phyloP scores from a whole-genome alignment of 208 protist species.

The Crithidia mellificae region DNA sequence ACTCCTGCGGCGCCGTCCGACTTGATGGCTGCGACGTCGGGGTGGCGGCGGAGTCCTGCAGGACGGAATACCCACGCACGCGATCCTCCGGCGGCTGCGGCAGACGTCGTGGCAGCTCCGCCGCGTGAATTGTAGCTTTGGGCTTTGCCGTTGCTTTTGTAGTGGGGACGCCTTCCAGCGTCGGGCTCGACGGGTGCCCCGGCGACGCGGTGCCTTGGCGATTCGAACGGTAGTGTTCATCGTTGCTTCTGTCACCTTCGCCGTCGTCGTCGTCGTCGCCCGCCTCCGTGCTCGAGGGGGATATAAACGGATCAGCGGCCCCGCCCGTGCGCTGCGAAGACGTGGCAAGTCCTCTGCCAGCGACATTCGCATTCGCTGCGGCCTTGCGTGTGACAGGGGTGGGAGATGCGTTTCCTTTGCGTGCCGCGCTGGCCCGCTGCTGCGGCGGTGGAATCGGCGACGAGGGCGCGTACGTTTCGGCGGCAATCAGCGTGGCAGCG shows the following conservation, averaged over 20 bases:
- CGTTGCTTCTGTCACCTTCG: too few species aligned
- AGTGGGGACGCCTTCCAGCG: not conserved
- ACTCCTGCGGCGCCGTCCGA: too few species aligned
- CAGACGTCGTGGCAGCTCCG: not conserved
- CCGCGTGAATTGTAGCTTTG: not conserved
- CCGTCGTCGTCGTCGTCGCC: not conserved
- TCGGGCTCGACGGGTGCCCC: not conserved
- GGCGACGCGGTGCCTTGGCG: too few species aligned
- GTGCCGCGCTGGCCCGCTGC: not conserved
- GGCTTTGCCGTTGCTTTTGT: not conserved
- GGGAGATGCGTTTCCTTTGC: too few species aligned
- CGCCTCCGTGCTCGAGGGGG: not conserved
- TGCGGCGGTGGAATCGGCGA: not conserved
- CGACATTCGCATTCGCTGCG: too few species aligned
- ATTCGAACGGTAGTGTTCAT: too few species aligned
- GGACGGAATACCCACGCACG: slow-evolving; percentile 11
- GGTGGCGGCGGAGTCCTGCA: not conserved
- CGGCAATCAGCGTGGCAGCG: not conserved
- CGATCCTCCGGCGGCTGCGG: not conserved
- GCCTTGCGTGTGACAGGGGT: too few species aligned
- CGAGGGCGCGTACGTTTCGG: not conserved
- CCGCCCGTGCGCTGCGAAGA: not conserved
- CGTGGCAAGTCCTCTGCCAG: too few species aligned
- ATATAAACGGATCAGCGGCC: slow-evolving; percentile 9
- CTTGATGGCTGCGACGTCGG: too few species aligned